phyloP scores from a whole-genome alignment of 495 filamentous ascomycete species.

The Cetradonia linearis region DNA sequence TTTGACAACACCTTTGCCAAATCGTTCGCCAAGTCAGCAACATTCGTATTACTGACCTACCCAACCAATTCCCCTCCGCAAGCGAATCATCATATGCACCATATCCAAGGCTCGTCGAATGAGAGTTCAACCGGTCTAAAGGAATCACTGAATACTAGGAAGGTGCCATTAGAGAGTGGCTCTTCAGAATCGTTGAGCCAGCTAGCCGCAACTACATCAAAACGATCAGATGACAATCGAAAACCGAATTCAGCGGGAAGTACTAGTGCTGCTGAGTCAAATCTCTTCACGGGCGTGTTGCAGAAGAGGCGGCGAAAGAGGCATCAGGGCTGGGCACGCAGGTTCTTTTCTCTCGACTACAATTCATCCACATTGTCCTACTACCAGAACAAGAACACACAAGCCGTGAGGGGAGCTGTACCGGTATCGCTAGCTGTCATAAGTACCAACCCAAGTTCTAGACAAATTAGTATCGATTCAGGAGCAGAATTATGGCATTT shows the following conservation, averaged over 20 bases:
- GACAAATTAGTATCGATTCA: constrained; percentile 94
- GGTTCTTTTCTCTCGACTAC: constrained; percentile 92
- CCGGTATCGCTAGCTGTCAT: constrained; percentile 85
- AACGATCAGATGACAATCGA: constrained; percentile 3
- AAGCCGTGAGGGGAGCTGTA: constrained; percentile 81
- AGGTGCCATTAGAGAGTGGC: constrained; percentile 10
- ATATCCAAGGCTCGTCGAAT: constrained; percentile 25
- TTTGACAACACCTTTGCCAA: constrained; percentile 99
- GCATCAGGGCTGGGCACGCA: constrained; percentile 82
- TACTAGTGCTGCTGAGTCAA: constrained; percentile 24
- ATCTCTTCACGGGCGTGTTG: constrained; percentile 69
- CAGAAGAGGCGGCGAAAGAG: constrained; percentile 85
- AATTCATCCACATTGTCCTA: constrained; percentile 86
- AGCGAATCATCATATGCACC: constrained; percentile 57
- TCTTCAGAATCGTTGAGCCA: constrained; percentile 24
- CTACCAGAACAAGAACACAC: constrained; percentile 86
- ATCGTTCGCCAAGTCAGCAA: constrained; percentile 85
- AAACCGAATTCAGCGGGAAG: constrained; percentile 1
- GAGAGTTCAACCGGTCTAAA: constrained; percentile 16
- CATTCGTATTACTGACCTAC: constrained; percentile 88
- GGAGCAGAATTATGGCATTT: constrained; percentile 96
- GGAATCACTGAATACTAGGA: constrained; percentile 15
- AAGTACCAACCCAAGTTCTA: constrained; percentile 69
- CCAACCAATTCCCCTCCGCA: constrained; percentile 76
- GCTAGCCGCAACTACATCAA: not conserved